These are phyloP conservation scores for Aspergillus floridensis DNA, from an alignment of 2,329 filamentous ascomycete genomes.

Conservation along the genomic window DNA sequence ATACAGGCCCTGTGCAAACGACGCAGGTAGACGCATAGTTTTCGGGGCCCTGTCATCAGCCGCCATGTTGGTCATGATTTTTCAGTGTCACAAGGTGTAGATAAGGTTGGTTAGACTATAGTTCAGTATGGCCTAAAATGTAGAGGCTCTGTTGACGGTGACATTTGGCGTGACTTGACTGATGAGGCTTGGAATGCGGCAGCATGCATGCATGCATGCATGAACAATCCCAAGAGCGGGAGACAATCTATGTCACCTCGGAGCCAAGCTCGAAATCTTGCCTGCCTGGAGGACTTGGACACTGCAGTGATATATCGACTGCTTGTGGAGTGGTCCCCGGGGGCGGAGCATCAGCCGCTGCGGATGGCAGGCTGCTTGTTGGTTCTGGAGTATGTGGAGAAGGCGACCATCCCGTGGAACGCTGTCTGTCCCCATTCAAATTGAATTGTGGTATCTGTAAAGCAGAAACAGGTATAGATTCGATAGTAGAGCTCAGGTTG, in stretches of 20 bases:
- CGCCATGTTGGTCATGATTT: neutral
- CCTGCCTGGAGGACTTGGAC: neutral
- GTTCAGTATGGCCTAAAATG: neutral
- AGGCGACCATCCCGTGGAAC: neutral
- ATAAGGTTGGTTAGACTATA: neutral
- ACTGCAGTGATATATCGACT: neutral
- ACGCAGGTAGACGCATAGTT: neutral
- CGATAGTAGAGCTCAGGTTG: too few relatives aligned
- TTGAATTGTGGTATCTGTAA: too few relatives aligned
- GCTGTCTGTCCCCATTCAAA: neutral
- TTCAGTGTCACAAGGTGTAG: neutral
- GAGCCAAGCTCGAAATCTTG: slow-evolving; percentile 4
- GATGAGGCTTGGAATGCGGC: neutral
- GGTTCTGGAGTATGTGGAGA: neutral
- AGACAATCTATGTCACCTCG: neutral
- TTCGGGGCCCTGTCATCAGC: neutral
- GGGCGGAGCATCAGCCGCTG: neutral
- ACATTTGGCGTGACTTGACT: neutral
- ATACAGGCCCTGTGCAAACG: neutral
- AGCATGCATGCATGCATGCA: slow-evolving; percentile 1
- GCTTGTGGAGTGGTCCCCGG: neutral
- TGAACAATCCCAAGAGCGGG: neutral
- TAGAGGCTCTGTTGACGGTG: neutral
- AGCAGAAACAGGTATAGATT: too few relatives aligned
- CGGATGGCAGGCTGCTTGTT: neutral